Evolutionary conservation across 2,329 filamentous ascomycete species (phyloP), one percentile per base, ranked within the genome.

Genomic region (Monilinia aucupariae): DNA sequence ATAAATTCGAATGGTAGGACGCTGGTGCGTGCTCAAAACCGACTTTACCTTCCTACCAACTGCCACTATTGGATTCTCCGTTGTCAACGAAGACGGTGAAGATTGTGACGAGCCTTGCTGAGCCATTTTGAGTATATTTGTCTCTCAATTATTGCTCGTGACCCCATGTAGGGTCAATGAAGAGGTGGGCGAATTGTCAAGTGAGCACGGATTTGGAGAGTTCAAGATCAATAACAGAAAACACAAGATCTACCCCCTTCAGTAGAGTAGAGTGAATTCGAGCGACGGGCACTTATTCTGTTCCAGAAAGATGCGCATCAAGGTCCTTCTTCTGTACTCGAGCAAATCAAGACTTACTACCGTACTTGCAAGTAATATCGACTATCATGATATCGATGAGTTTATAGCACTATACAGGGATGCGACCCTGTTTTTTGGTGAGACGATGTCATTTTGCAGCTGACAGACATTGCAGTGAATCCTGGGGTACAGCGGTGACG

Each of bases 21-120:
- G 65, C 65, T 71, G 66, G 12, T 63, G 49, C 25, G 68, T 64
- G 22, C 53, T 64, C 17, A 71, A 53, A 13, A 52, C 65, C 0
- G 68, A 66, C 59, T 69, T 71, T n/a, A 71, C 66, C 27, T 68
- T 71, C 12, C 67, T 64, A n/a, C 66, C 69, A 48, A 68, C 62
- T 43, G 67, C 68, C 25, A 64, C 63, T 34, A 71, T 54, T 34
- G 68, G 68, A 53, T 70, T 71, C 8, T 68, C 64, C 45, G 67
- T 69, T 45, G 66, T 63, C 51, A 55, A 47, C 12, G 65, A 49
- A 15, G 63, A 43, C 5, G 54, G 64, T n/a, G 54, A 47, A 53
- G 64, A 58, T 52, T 66, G 48, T 43, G 61, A 63, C 17, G 61
- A 32, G n/a, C 37, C 47, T 59, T 51, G 56, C 25, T 56, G 63